These are phyloP conservation scores for Eucalyptus marginata DNA, from an alignment of 345 rosid genomes.

Conservation along the genomic window DNA sequence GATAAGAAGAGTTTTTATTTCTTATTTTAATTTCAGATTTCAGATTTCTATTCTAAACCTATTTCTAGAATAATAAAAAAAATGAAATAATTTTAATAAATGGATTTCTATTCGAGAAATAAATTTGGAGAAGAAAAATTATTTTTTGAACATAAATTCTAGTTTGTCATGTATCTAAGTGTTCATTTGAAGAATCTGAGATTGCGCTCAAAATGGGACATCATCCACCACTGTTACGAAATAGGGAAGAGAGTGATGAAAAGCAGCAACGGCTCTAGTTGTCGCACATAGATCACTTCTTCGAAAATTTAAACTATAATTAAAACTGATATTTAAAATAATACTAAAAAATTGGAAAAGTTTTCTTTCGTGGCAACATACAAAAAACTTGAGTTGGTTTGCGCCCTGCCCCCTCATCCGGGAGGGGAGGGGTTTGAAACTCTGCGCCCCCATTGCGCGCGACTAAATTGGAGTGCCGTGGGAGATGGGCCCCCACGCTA, in stretches of 20 bases:
- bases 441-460: too few species aligned
- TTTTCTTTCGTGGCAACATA: too few species aligned
- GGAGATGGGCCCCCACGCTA: rapidly evolving
- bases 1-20: too few species aligned
- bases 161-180: background rate
- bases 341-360: too few species aligned
- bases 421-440: too few species aligned
- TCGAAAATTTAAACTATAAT: background rate
- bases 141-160: rapidly evolving
- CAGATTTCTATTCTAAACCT: rapidly evolving
- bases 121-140: too few species aligned
- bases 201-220: background rate
- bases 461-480: too few species aligned
- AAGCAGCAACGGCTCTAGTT: background rate
- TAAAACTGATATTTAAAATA: background rate
- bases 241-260: background rate
- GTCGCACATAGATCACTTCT: background rate
- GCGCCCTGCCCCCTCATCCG: rapidly evolving
- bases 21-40: too few species aligned
- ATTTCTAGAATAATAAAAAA: too few species aligned
- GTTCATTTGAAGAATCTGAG: background rate
- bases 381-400: too few species aligned
- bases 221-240: background rate
- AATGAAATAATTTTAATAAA: too few species aligned
- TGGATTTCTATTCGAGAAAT: rapidly evolving